Base-by-base conservation (phyloP, 768 basidiomycete genomes). In the Clitopilus hobsonii region DNA sequence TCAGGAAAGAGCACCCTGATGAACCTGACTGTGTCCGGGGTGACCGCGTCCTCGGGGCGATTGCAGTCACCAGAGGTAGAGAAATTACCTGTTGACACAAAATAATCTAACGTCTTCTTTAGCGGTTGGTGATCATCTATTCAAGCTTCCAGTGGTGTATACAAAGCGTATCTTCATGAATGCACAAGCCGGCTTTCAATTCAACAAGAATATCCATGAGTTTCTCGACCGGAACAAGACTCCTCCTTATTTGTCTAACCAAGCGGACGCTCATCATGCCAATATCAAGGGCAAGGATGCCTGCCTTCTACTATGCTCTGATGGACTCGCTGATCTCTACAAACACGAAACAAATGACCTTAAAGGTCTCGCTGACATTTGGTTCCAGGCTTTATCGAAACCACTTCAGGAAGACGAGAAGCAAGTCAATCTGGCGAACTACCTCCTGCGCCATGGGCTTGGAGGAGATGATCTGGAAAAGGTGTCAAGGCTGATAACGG, bases 31-130 rank as follows among this genome's bases (percentile, higher is more conserved):
- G 71, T 49, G 61, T 83, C 5, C 50, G 74, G 30, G 65, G 73
- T 20, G 65, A 77, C 50, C 72, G 82, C 45, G 79, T 83, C 11
- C 69, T 83, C 6, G 81, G 82, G 22, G 74, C 77, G 1, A 76
- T 83, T 48, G 82, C 81, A 16, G 80, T 83, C 14, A 84, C 82
- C 41, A 69, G 82, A 67, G 79, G 82, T 76, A 58, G 49, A n/a
- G 72, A 65, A 14, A 30, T 24, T 45, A 22, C 2, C 28, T 25
- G 23, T 45, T 13, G 16, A 38, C 32, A 50, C 41, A 52, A 10
- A 48, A 14, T 54, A 10, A 27, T 22, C 54, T 30, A 49, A 45
- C 30, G 51, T 52, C 29, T 20, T 38, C 24, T 16, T 24, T 54
- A 84, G 82, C 82, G 13, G 61, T 83, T 49, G 83, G 83, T 6